Evolutionary conservation across 2,329 filamentous ascomycete species (phyloP), one percentile per base, ranked within the genome.

Genomic region (Graphium sp.): DNA sequence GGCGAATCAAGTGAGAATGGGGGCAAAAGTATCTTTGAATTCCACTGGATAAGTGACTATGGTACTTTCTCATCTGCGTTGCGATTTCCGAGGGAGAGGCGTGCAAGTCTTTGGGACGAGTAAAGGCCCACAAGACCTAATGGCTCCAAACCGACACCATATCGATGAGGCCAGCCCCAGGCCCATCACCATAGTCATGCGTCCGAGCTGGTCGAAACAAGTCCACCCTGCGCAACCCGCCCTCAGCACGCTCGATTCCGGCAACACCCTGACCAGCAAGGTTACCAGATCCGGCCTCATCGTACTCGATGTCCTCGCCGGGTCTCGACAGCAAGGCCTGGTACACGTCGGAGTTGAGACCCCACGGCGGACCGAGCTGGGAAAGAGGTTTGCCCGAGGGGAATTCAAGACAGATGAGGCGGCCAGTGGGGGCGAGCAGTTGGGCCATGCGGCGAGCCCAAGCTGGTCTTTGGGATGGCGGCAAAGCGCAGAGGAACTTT

Each of bases 301-400:
- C 48, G 47, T 83, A 85, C 10, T 56, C 43, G 10, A 84, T 53
- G 7, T 73, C 62, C 37, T 74, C 60, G 2, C 81, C 81, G 0
- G 82, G 82, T 26, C 66, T 60, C 30, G 62, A 62, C 23, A 92
- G 60, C 39, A 87, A 72, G 35, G 71, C 73, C 41, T 72, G 55
- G 48, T 91, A 89, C 17, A 79, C 66, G 34, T 71, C 64, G 1
- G 77, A 64, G 9, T 69, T 66, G 22, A 81, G 52, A 6, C 73
- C 70, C 61, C 69, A 85, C 2, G 83, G 82, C 9, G 83, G 82
- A 0, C 83, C 82, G 7, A 61, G 61, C 7, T 63, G 58, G 8
- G 57, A 58, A 7, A 74, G 62, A 23, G 69, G 60, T 47, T 85
- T 89, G 35, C 68, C 63, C 2, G 75, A 71, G 7, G 83, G 83